Conservation (phyloP, 2,329 filamentous ascomycete genomes). For the Neonectria ditissima region DNA sequence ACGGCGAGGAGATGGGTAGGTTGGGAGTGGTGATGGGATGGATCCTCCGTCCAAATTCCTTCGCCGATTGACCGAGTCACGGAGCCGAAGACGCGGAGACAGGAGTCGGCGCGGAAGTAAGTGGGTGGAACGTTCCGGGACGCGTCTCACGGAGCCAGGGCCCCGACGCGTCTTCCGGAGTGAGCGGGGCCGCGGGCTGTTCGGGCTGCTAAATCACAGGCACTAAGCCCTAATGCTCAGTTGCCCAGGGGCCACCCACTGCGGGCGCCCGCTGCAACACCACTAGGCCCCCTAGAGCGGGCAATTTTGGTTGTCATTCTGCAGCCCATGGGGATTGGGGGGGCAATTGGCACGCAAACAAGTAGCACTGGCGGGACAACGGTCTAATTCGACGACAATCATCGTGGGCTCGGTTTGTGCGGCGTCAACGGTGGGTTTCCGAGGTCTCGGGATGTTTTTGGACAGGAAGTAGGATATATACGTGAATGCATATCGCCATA, state of each 20-base stretch:
- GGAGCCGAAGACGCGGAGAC: conserved; percentile 21
- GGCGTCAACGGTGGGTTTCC: not conserved
- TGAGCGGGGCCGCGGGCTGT: not conserved
- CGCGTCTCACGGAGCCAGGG: conserved; percentile 21
- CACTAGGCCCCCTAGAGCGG: conserved; percentile 23
- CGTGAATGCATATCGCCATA: not conserved
- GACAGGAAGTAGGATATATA: not conserved
- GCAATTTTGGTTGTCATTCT: conserved; percentile 12
- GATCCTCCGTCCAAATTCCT: not conserved
- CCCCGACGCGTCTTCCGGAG: conserved; percentile 22
- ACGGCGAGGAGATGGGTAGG: not conserved
- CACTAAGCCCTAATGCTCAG: conserved; percentile 7
- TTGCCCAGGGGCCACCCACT: conserved; percentile 8
- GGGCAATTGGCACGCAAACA: conserved; percentile 7
- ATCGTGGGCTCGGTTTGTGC: conserved; percentile 2
- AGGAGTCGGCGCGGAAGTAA: conserved; percentile 20
- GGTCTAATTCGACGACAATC: conserved; percentile 23
- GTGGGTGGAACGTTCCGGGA: conserved; percentile 20
- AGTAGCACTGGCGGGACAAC: not conserved
- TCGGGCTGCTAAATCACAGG: conserved; percentile 2
- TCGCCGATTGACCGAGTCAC: conserved; percentile 23
- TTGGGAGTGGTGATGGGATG: not conserved
- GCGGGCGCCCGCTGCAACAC: conserved; percentile 22
- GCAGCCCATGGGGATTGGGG: not conserved
- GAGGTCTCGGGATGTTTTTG: not conserved